Evolutionary conservation across 2,329 filamentous ascomycete genomes (phyloP).

Genomic region (Hypoxylon sp.): DNA sequence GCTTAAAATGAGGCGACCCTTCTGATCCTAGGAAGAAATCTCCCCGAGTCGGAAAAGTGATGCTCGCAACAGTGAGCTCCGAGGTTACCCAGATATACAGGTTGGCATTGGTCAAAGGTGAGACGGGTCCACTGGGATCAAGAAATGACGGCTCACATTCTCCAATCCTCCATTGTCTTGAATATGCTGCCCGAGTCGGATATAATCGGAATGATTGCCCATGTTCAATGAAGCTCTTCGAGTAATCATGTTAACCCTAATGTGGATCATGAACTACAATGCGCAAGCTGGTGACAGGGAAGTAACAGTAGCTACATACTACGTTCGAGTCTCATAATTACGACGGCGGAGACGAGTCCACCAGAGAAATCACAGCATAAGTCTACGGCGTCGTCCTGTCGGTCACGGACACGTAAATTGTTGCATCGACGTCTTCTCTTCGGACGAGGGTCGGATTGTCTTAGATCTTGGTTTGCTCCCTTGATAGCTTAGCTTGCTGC

Average conservation of each 20-base stretch:
- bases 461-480: constrained; percentile 47
- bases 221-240: constrained; percentile 18
- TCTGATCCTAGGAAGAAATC: constrained; percentile 26
- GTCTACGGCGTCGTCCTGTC: constrained; percentile 14
- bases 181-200: constrained; percentile 28
- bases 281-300: constrained; percentile 25
- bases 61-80: constrained; percentile 37
- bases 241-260: constrained; percentile 31
- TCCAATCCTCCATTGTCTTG: constrained; percentile 19
- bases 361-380: constrained; percentile 22
- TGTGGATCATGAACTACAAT: constrained; percentile 35
- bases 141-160: constrained; percentile 36
- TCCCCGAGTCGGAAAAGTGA: constrained; percentile 32
- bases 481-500: constrained; percentile 34
- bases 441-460: constrained; percentile 41
- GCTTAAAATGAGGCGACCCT: constrained; percentile 35
- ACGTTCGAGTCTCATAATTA: constrained; percentile 17
- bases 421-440: constrained; percentile 30
- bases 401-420: constrained; percentile 39
- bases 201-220: constrained; percentile 30
- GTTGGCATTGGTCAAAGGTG: constrained; percentile 26
- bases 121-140: constrained; percentile 29
- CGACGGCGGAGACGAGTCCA: constrained; percentile 21
- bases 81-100: constrained; percentile 28
- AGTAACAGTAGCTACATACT: constrained; percentile 26